Conservation (phyloP, 73 alveolate species). For the Effrenium voratum region DNA sequence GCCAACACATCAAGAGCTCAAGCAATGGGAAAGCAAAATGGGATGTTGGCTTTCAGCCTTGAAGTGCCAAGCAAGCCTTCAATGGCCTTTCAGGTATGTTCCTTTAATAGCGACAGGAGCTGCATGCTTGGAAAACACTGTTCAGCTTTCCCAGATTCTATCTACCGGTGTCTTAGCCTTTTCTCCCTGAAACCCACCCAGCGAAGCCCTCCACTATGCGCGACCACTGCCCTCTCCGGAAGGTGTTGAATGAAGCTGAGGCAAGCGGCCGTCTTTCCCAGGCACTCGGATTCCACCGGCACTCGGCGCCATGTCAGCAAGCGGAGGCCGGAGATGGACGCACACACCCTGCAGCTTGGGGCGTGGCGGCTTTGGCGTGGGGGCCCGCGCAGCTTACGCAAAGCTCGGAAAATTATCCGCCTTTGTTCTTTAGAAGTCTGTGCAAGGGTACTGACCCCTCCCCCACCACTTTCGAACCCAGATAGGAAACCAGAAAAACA, state of each 20-base stretch:
- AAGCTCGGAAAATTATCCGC: not conserved
- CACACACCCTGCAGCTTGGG: constrained; percentile 57
- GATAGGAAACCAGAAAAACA: too few relatives aligned
- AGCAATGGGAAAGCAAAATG: not conserved
- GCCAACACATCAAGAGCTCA: not conserved
- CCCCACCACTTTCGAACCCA: too few relatives aligned
- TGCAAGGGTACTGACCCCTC: too few relatives aligned
- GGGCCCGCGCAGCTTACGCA: not conserved
- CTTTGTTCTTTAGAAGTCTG: too few relatives aligned
- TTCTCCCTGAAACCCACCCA: too few relatives aligned
- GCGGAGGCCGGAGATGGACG: constrained; percentile 21
- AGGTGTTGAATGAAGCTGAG: too few relatives aligned
- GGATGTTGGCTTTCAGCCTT: not conserved
- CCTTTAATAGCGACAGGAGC: not conserved
- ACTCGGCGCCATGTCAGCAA: constrained; percentile 82
- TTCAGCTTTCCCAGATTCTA: not conserved
- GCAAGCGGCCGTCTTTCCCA: constrained; percentile 65
- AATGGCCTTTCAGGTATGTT: too few relatives aligned
- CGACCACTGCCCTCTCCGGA: too few relatives aligned
- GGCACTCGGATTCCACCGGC: constrained; percentile 81
- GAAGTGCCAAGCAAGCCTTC: not conserved
- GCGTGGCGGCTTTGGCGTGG: not conserved
- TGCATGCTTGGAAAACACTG: not conserved
- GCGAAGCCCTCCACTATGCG: too few relatives aligned
- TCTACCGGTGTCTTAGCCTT: too few relatives aligned